phyloP scores from a whole-genome alignment of 2,329 filamentous ascomycete species.

The Nemania abortiva region DNA sequence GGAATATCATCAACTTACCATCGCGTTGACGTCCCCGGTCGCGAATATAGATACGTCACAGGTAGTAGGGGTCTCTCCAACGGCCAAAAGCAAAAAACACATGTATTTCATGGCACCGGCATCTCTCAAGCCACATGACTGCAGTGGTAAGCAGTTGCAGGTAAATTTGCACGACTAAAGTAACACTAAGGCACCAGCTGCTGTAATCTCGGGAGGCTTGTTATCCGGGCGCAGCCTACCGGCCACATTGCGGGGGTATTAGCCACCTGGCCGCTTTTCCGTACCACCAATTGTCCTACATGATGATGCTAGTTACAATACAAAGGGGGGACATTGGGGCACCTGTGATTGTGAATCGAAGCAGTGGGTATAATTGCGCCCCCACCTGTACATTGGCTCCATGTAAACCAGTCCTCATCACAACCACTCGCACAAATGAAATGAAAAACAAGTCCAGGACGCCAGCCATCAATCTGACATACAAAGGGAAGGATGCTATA shows the following conservation, averaged over 20 bases:
- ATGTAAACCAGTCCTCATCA: conserved; percentile 28
- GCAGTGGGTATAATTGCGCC: conserved; percentile 35
- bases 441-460: conserved; percentile 26
- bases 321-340: conserved; percentile 26
- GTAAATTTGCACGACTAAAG: conserved; percentile 30
- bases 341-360: conserved; percentile 29
- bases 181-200: conserved; percentile 36
- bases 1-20: not conserved
- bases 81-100: not conserved
- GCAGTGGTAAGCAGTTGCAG: conserved; percentile 12
- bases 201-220: conserved; percentile 36
- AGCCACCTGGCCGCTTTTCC: conserved; percentile 20
- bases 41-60: not conserved
- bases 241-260: conserved; percentile 27
- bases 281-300: conserved; percentile 31
- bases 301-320: conserved; percentile 37
- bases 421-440: conserved; percentile 30
- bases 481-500: conserved; percentile 35
- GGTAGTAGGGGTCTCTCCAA: not conserved
- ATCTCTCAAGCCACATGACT: not conserved
- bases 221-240: conserved; percentile 35
- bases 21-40: not conserved
- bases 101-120: not conserved
- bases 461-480: conserved; percentile 37
- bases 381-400: conserved; percentile 35